Conservation (phyloP, 2,329 filamentous ascomycete species). For the Blastomyces parvus region DNA sequence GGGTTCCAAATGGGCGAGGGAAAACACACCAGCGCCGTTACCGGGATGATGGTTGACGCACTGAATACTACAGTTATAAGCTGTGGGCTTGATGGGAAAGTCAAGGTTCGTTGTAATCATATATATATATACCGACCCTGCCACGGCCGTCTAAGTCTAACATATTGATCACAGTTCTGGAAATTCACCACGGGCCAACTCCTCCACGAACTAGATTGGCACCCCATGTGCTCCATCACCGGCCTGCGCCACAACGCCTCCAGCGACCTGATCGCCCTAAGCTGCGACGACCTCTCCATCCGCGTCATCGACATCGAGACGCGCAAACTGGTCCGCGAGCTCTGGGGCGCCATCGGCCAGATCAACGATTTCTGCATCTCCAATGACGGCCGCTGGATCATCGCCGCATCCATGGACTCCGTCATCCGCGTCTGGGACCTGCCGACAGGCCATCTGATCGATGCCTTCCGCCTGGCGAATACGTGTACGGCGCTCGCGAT, state of each 20-base stretch:
- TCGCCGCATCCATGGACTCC: constrained; percentile 73
- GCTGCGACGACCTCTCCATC: constrained; percentile 80
- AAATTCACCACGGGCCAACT: constrained; percentile 78
- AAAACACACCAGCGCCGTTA: constrained; percentile 72
- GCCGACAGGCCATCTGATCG: constrained; percentile 88
- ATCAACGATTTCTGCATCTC: constrained; percentile 85
- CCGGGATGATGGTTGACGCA: constrained; percentile 79
- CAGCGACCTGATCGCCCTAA: constrained; percentile 77
- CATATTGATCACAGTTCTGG: constrained; percentile 60
- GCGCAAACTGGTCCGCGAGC: constrained; percentile 80
- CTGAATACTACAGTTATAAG: constrained; percentile 79
- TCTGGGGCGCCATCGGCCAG: constrained; percentile 67
- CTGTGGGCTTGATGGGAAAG: constrained; percentile 77
- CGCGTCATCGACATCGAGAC: constrained; percentile 86
- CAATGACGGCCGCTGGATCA: constrained; percentile 84
- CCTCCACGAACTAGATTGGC: constrained; percentile 73
- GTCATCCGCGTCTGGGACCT: constrained; percentile 87
- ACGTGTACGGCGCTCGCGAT: constrained; percentile 79
- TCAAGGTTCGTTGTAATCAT: constrained; percentile 49
- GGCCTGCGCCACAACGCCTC: constrained; percentile 70
- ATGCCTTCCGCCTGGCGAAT: constrained; percentile 70
- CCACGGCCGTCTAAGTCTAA: not conserved
- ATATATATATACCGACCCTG: not conserved
- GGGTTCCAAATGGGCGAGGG: constrained; percentile 45
- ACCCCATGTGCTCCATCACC: constrained; percentile 64